Percentiles rank a stretch among this genome's conserved stretches.
phyloP scores from a whole-genome alignment of 2,329 filamentous ascomycete genomes.

The Sclerotinia subarctica region DNA sequence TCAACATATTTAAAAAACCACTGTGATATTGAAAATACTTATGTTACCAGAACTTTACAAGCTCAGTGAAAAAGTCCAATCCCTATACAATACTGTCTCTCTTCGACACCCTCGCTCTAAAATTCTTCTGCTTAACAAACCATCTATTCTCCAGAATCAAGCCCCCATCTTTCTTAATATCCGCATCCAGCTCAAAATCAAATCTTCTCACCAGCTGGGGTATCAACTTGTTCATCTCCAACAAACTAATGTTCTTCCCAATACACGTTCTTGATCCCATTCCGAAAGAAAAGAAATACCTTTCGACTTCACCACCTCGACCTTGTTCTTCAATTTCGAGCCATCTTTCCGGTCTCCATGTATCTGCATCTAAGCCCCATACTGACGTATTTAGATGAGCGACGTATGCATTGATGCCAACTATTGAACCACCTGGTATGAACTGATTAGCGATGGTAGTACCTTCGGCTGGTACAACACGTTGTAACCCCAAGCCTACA shows the following conservation, averaged over 20 bases:
- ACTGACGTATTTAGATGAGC: slow-evolving; percentile 44
- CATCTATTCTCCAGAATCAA: slow-evolving; percentile 31
- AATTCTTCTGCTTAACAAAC: slow-evolving; percentile 36
- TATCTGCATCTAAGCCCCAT: slow-evolving; percentile 48
- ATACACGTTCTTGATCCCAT: slow-evolving; percentile 45
- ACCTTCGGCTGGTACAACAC: slow-evolving; percentile 47
- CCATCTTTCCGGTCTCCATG: slow-evolving; percentile 52
- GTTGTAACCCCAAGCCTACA: slow-evolving; percentile 48
- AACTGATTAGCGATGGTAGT: slow-evolving; percentile 44
- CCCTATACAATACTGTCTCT: neutral
- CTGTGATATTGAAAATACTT: too few species aligned
- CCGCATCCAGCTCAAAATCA: slow-evolving; percentile 33
- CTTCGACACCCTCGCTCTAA: slow-evolving; percentile 27
- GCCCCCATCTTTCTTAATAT: slow-evolving; percentile 21
- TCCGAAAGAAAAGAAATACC: slow-evolving; percentile 41
- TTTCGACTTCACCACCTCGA: slow-evolving; percentile 51
- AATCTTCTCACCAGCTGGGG: slow-evolving; percentile 39
- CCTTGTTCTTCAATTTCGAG: slow-evolving; percentile 40
- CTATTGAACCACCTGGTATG: slow-evolving; percentile 41
- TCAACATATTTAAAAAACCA: too few species aligned
- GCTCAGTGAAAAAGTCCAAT: neutral
- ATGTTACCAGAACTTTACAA: neutral
- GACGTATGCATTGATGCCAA: slow-evolving; percentile 38
- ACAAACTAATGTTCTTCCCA: slow-evolving; percentile 44
- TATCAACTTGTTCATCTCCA: slow-evolving; percentile 46